Base-by-base conservation (phyloP, 2,329 filamentous ascomycete species). In the Aspergillus fructus region DNA sequence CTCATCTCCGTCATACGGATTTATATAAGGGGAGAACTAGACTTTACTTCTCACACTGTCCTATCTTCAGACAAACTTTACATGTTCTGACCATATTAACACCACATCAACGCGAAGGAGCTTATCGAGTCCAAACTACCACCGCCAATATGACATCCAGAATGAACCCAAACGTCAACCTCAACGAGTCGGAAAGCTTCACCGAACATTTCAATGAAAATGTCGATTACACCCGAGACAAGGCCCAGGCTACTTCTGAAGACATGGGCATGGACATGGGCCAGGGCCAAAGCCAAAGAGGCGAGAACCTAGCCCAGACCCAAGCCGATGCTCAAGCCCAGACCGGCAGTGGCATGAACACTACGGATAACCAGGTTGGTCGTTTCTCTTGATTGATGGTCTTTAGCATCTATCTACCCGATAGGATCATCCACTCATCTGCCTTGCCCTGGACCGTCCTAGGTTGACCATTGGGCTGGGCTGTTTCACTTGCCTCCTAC, bases 191-290 rank as follows among this genome's bases (percentile, higher is more conserved):
- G 9, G 40, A 27, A n/a, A 27, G 50, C 24, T 58, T 53, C 46
- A 53, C 55, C 43, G 37, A 53, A 9, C 49, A 43, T 21, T 58
- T 58, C 49, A 58, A 53, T 40, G 37, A 49, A 17, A 54, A 58
- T 17, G 55, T 45, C 27, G 48, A 53, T 11, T 57, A 57, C 30
- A 53, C 55, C n/a, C 43, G 43, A 7, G 24, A 42, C 34, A 50
- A 54, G n/a, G 24, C 27, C 15, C 42, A 39, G 33, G 33, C 19
- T 7, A 17, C 17, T 2, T 30, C 27, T 11, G 27, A 30, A 30
- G 27, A 30, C 27, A 30, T 30, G 5, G 45, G 17, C 11, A 34
- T 24, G n/a, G 45, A 11, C 17, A 34, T 34, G 6, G 34, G 43
- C 30, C 47, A 51, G 42, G 21, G 15, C 33, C 12, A 30, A 42